Base-by-base conservation (phyloP, 805 yeast genomes). In the Blastobotrys americana region DNA sequence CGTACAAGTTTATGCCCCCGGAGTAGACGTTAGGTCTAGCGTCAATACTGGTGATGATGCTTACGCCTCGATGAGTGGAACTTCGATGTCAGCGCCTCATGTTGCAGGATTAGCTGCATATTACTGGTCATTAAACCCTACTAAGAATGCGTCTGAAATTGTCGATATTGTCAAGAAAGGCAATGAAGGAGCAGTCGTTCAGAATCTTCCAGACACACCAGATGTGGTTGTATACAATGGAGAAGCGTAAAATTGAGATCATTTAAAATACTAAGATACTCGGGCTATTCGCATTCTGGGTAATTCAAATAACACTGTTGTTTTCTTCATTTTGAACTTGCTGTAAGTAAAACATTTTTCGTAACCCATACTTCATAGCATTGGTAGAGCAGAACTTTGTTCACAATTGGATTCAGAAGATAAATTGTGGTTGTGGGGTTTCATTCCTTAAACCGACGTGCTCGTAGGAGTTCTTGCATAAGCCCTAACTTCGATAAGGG, bases 51-150 rank as follows among this genome's bases (percentile, higher is more conserved):
- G 59, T 36, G 57, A 60, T 39, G 52, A 55, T 21, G 49, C 47
- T 3, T 55, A 64, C 43, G 64, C 57, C n/a, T 38, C 51, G 41
- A 61, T 65, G 67, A 58, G 95, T 33, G 98, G 98, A 68, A 90
- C 97, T 8, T 90, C 97, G 13, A 90, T 90, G 98, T 96, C 97
- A 18, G 84, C 97, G 33, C 97, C 98, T 38, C 96, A 88, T 61
- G 89, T 89, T 55, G 82, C 88, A 48, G 98, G 98, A 56, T 73
- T 90, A 64, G 78, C 88, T 59, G 77, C 96, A 5, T 90, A 90
- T 74, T 90, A 78, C 69, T 71, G 89, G 62, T 82, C 95, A 4
- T 76, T 88, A 65, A 86, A 84, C 68, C 95, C 96, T 54, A 82
- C 76, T 34, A 42, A 49, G 33, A 38, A 49, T 6, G 39, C 50